Percentiles rank a stretch among this genome's conserved stretches.
Evolutionary conservation across 345 rosid genomes (phyloP).

Genomic region (Mercurialis annua): DNA sequence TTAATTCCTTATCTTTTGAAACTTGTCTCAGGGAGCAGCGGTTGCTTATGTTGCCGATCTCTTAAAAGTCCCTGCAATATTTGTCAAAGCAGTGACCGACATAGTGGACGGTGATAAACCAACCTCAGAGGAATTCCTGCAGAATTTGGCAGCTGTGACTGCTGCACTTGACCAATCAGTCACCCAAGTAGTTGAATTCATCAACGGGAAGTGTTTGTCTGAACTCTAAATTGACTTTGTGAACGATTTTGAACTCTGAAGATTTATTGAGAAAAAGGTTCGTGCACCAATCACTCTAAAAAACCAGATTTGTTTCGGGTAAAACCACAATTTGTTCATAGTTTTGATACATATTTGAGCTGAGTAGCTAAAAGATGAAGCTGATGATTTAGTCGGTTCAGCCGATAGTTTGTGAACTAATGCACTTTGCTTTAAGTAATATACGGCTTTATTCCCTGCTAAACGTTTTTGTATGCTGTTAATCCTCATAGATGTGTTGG

Average conservation of each 20-base stretch:
- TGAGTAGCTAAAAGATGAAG: neutral
- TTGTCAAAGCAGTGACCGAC: conserved; percentile 85
- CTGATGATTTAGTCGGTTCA: neutral
- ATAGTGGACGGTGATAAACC: conserved; percentile 77
- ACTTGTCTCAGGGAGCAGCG: conserved; percentile 68
- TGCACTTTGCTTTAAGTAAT: neutral
- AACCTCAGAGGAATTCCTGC: conserved; percentile 67
- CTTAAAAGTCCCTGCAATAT: conserved; percentile 71
- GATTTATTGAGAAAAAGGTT: conserved; percentile 2
- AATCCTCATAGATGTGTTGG: no score
- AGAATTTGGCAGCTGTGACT: conserved; percentile 68
- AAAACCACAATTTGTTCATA: neutral
- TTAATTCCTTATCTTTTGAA: neutral
- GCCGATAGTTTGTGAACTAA: neutral
- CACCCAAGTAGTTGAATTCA: conserved; percentile 53
- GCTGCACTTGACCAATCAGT: conserved; percentile 57
- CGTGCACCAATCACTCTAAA: neutral
- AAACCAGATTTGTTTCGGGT: neutral
- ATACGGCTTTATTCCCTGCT: neutral
- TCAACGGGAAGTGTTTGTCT: conserved; percentile 59
- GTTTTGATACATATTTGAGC: conserved; percentile 6
- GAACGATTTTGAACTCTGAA: conserved; percentile 12
- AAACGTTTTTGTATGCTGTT: no score
- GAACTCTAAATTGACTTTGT: conserved; percentile 47
- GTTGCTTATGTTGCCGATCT: conserved; percentile 83